These are phyloP conservation scores for Talaromyces pinophilus DNA, from an alignment of 2,329 filamentous ascomycete genomes.

Conservation along the genomic window DNA sequence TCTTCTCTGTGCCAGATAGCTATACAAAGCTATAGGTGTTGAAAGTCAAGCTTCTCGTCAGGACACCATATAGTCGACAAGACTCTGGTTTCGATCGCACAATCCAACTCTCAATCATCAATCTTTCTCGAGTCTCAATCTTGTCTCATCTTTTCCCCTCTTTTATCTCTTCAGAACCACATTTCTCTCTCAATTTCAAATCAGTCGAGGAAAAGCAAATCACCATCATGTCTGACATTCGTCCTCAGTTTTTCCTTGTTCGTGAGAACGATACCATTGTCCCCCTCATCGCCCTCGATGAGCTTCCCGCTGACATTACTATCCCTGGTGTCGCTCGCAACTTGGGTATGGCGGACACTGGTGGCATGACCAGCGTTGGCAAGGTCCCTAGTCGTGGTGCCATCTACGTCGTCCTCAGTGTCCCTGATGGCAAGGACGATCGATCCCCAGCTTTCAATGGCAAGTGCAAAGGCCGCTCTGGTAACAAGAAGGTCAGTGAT, in stretches of 20 bases:
- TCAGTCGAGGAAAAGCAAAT: not conserved
- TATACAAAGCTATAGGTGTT: slow-evolving; percentile 13
- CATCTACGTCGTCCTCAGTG: slow-evolving; percentile 40
- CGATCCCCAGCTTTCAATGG: slow-evolving; percentile 10
- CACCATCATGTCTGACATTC: slow-evolving; percentile 19
- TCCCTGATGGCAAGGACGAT: slow-evolving; percentile 1
- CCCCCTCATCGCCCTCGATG: slow-evolving; percentile 49
- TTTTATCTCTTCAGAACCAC: not conserved
- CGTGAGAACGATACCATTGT: slow-evolving; percentile 45
- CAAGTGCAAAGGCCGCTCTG: slow-evolving; percentile 12
- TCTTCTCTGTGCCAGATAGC: slow-evolving; percentile 1
- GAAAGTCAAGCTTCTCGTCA: slow-evolving; percentile 3
- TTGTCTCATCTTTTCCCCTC: not conserved
- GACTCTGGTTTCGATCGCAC: not conserved
- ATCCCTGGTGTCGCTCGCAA: slow-evolving; percentile 42
- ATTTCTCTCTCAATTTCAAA: slow-evolving; percentile 1
- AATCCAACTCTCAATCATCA: not conserved
- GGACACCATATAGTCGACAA: slow-evolving; percentile 12
- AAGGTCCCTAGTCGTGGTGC: slow-evolving; percentile 34
- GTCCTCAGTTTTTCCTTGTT: slow-evolving; percentile 45
- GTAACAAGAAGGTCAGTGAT: slow-evolving; percentile 15
- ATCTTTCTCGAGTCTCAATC: slow-evolving; percentile 1
- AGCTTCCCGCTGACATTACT: slow-evolving; percentile 42
- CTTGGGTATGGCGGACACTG: slow-evolving; percentile 40
- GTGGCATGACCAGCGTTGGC: slow-evolving; percentile 48